A percentile compares a stretch with the other conserved stretches of the same genome.
Evolutionary conservation across 1,284 basidiomycete species (phyloP).

Genomic region (Cerrena zonata): DNA sequence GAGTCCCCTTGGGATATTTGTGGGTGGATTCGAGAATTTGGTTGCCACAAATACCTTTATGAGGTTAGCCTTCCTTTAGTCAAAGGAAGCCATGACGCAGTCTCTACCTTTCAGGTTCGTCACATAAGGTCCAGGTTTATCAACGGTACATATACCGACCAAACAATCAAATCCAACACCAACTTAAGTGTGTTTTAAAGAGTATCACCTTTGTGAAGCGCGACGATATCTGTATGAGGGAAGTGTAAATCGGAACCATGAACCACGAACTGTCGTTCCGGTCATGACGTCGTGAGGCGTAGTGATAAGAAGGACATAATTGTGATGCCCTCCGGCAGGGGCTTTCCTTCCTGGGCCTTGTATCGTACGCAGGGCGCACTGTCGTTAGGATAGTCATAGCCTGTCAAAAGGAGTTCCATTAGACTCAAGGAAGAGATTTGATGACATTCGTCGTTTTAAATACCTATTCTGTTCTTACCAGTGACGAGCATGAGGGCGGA

Average conservation of each 20-base stretch:
- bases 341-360: constrained; percentile 50
- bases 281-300: constrained; percentile 66
- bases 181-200: constrained; percentile 50
- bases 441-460: too few relatives aligned
- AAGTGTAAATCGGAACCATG: constrained; percentile 68
- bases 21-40: constrained; percentile 43
- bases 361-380: constrained; percentile 46
- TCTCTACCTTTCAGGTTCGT: constrained; percentile 56
- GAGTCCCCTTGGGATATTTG: constrained; percentile 45
- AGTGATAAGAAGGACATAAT: constrained; percentile 64
- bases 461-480: too few relatives aligned
- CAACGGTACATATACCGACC: constrained; percentile 65
- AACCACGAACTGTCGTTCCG: constrained; percentile 66
- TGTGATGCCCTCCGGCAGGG: constrained; percentile 54
- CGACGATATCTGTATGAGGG: constrained; percentile 60
- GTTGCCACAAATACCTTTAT: constrained; percentile 65
- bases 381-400: constrained; percentile 10
- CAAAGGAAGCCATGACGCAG: constrained; percentile 69
- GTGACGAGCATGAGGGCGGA: too few relatives aligned
- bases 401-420: too few relatives aligned
- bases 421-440: too few relatives aligned
- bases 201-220: constrained; percentile 68
- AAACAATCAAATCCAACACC: constrained; percentile 53
- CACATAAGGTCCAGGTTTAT: constrained; percentile 59
- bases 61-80: constrained; percentile 53